These are phyloP conservation scores for Pleurotus giganteus DNA, from an alignment of 768 basidiomycete genomes.

Conservation along the genomic window DNA sequence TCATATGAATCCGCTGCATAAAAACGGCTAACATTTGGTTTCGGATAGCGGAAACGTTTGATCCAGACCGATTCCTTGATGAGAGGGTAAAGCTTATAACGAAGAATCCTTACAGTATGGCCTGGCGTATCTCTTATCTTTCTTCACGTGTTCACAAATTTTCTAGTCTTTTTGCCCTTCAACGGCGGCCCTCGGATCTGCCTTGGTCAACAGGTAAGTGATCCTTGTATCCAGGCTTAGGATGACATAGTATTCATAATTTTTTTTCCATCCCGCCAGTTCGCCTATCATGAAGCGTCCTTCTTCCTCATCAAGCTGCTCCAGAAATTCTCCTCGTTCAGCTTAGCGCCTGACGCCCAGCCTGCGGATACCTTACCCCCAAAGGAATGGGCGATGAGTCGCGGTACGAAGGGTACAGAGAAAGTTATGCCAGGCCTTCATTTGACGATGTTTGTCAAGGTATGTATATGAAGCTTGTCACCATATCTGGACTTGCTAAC, in stretches of 20 bases:
- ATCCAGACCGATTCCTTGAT: conserved; percentile 69
- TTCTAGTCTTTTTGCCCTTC: conserved; percentile 48
- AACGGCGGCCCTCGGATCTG: conserved; percentile 54
- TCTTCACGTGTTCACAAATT: too few species aligned
- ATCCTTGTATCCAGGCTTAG: too few species aligned
- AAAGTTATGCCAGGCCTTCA: conserved; percentile 43
- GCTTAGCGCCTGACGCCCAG: conserved; percentile 43
- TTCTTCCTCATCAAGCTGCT: conserved; percentile 61
- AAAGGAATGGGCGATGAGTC: conserved; percentile 35
- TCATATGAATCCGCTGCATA: not conserved
- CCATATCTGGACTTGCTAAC: not conserved
- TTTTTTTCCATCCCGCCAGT: conserved; percentile 30
- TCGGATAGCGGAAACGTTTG: conserved; percentile 51
- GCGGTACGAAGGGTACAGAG: conserved; percentile 43
- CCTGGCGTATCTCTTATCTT: too few species aligned
- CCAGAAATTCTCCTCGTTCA: conserved; percentile 49
- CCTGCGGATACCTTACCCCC: conserved; percentile 42
- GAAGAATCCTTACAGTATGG: conserved; percentile 46
- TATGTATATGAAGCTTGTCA: conserved; percentile 20
- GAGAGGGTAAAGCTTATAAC: conserved; percentile 55
- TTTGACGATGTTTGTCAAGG: conserved; percentile 52
- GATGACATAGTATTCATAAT: not conserved
- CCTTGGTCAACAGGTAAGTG: conserved; percentile 44
- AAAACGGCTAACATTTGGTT: not conserved
- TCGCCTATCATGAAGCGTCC: conserved; percentile 65